These are phyloP conservation scores for Pseudotsuga menziesii DNA, from an alignment of 75 land plant genomes.

Conservation along the genomic window DNA sequence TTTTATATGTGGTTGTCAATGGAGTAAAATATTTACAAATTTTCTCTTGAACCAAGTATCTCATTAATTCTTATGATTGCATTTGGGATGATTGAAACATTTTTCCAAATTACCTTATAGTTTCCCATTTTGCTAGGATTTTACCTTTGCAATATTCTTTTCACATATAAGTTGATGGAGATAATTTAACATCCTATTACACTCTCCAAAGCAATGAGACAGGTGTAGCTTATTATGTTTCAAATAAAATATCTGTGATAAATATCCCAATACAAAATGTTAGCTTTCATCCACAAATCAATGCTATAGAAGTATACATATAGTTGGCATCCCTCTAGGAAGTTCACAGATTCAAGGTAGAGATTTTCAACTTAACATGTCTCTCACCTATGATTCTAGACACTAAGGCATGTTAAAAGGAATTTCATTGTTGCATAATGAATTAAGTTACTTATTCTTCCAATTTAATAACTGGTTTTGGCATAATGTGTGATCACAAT, in stretches of 20 bases:
- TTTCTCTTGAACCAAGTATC: constrained; percentile 42
- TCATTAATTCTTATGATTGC: constrained; percentile 54
- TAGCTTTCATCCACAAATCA: constrained; percentile 40
- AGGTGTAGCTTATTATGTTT: constrained; percentile 9
- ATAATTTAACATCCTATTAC: constrained; percentile 22
- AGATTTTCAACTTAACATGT: neutral
- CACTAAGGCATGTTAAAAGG: neutral
- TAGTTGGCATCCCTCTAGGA: constrained; percentile 24
- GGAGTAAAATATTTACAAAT: neutral
- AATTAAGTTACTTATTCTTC: neutral
- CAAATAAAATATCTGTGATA: constrained; percentile 16
- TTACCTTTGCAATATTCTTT: constrained; percentile 31
- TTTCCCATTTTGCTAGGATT: constrained; percentile 57
- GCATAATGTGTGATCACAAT: neutral
- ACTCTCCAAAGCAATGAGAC: constrained; percentile 19
- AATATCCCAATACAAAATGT: constrained; percentile 32
- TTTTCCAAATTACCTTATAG: constrained; percentile 37
- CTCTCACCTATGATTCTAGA: neutral
- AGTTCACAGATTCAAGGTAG: constrained; percentile 38
- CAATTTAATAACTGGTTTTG: neutral
- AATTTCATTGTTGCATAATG: neutral
- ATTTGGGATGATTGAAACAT: constrained; percentile 67
- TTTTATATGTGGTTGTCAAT: too few relatives aligned
- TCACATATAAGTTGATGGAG: constrained; percentile 35
- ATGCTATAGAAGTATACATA: constrained; percentile 56